Percentiles rank a stretch among this genome's conserved stretches.
phyloP scores from a whole-genome alignment of 805 yeast genomes.

The Naumovozyma dairenensis region DNA sequence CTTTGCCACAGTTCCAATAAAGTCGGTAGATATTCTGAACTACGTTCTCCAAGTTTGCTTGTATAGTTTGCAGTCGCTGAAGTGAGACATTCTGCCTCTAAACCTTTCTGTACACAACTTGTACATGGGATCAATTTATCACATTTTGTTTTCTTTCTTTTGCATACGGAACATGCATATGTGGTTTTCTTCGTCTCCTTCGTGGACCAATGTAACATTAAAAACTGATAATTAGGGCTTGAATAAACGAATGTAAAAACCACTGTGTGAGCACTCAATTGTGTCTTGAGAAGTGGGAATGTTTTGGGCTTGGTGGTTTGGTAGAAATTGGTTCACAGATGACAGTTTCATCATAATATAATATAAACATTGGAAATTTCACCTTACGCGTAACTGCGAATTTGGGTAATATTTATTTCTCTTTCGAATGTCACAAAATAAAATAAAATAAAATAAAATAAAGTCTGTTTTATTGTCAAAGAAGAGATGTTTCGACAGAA shows the following conservation, averaged over 20 bases:
- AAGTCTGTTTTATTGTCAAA: too few species aligned
- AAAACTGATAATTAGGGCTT: neutral
- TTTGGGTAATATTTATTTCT: too few species aligned
- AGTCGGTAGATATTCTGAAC: constrained; percentile 7
- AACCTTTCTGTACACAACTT: constrained; percentile 24
- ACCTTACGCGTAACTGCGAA: too few species aligned
- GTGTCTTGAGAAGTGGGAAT: neutral
- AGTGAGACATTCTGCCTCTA: constrained; percentile 18
- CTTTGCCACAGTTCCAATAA: constrained; percentile 20
- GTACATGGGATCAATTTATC: constrained; percentile 27
- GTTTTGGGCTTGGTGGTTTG: neutral
- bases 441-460: too few species aligned
- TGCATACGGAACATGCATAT: constrained; percentile 18
- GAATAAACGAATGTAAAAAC: too few species aligned
- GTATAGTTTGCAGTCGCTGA: constrained; percentile 2
- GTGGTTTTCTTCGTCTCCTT: neutral
- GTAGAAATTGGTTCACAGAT: too few species aligned
- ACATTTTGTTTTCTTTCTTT: constrained; percentile 26
- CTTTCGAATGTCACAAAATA: too few species aligned
- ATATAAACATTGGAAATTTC: too few species aligned
- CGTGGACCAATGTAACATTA: neutral
- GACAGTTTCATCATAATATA: too few species aligned
- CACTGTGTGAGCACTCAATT: neutral
- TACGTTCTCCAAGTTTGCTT: neutral
- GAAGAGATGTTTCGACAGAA: too few species aligned